Evolutionary conservation across 306 rosid genomes (phyloP).

Genomic region (Oxytropis ochrocephala): DNA sequence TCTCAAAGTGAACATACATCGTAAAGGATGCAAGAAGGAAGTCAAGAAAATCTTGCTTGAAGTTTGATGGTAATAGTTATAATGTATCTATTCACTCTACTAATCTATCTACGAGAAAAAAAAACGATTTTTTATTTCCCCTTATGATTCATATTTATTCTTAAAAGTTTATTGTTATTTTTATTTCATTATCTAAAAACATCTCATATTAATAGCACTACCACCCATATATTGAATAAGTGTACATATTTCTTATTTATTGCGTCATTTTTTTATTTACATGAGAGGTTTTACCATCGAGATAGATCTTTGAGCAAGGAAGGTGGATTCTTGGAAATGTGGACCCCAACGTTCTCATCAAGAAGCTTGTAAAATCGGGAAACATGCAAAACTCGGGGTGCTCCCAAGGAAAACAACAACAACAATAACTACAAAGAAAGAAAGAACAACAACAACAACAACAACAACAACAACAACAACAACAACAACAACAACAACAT

Average conservation of each 20-base stretch:
- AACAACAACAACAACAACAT: slow-evolving; percentile 33
- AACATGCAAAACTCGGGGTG: slow-evolving; percentile 76
- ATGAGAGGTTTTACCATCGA: slow-evolving; percentile 81
- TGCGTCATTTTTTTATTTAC: background rate
- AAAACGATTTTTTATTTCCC: too few relatives aligned
- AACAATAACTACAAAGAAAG: too few relatives aligned
- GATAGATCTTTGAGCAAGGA: slow-evolving; percentile 79
- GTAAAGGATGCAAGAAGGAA: too few relatives aligned
- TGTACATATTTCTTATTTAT: background rate
- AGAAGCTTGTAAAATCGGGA: slow-evolving; percentile 83
- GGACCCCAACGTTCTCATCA: slow-evolving; percentile 71
- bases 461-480: slow-evolving; percentile 22
- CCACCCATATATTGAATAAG: too few relatives aligned
- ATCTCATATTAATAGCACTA: background rate
- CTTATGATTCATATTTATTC: too few relatives aligned
- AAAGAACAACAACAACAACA: too few relatives aligned
- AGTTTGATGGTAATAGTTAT: slow-evolving; percentile 97
- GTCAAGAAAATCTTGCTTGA: too few relatives aligned
- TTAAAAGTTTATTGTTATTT: too few relatives aligned
- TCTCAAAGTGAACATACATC: too few relatives aligned
- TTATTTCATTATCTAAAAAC: too few relatives aligned
- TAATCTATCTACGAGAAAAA: too few relatives aligned
- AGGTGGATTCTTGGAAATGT: slow-evolving; percentile 86
- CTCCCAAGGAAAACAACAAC: too few relatives aligned
- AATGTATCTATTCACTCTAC: background rate